Evolutionary conservation across 495 filamentous ascomycete species (phyloP).

Genomic region (Aspergillus asperescens): DNA sequence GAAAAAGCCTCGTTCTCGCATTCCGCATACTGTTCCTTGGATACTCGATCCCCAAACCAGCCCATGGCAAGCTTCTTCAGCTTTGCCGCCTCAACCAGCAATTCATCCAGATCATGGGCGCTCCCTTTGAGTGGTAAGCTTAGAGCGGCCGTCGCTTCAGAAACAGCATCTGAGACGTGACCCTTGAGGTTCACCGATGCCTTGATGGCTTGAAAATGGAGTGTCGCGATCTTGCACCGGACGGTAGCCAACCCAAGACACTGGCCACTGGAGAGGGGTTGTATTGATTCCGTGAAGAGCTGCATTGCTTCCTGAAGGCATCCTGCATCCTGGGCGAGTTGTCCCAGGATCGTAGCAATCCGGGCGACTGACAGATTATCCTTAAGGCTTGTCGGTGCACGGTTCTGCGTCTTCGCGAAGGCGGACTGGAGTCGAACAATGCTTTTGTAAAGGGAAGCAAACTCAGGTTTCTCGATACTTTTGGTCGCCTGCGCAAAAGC

Average conservation of each 20-base stretch:
- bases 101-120: conserved; percentile 60
- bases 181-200: conserved; percentile 20
- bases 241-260: conserved; percentile 36
- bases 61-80: conserved; percentile 57
- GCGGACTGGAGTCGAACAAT: conserved; percentile 39
- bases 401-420: conserved; percentile 28
- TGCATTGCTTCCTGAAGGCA: conserved; percentile 43
- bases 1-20: conserved; percentile 18
- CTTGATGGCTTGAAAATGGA: conserved; percentile 36
- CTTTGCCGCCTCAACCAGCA: conserved; percentile 58
- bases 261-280: conserved; percentile 29
- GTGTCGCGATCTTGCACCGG: conserved; percentile 40
- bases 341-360: conserved; percentile 35
- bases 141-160: conserved; percentile 42
- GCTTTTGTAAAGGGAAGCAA: conserved; percentile 32
- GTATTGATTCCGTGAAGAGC: conserved; percentile 32
- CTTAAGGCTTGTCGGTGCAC: conserved; percentile 17
- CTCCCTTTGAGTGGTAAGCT: conserved; percentile 60
- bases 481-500: conserved; percentile 54
- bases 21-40: conserved; percentile 20
- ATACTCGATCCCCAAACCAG: conserved; percentile 42
- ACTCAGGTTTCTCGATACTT: conserved; percentile 36
- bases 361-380: conserved; percentile 28
- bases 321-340: conserved; percentile 43
- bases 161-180: conserved; percentile 22